Evolutionary conservation across 495 filamentous ascomycete genomes (phyloP).

Genomic region (Chaetomium tenue): DNA sequence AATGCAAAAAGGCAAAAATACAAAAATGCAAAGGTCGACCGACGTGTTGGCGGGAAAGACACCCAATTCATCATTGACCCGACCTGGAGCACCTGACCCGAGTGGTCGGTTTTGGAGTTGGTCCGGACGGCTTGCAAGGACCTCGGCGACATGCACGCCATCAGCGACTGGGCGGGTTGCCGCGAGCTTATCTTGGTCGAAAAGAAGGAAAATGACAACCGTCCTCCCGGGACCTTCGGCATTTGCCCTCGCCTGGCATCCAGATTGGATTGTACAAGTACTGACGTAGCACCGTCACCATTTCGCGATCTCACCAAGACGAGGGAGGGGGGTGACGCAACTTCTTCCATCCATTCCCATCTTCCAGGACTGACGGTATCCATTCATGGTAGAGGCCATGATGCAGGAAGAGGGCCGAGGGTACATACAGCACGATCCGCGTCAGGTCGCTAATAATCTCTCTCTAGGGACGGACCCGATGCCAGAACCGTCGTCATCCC

Average conservation of each 20-base stretch:
- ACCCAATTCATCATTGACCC: not conserved
- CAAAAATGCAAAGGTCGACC: too few relatives aligned
- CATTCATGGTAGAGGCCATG: too few relatives aligned
- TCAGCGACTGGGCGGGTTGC: not conserved
- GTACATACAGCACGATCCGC: too few relatives aligned
- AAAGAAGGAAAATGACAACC: conserved; percentile 11
- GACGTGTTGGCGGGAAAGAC: too few relatives aligned
- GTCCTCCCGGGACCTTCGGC: conserved; percentile 14
- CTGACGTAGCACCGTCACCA: not conserved
- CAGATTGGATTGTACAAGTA: too few relatives aligned
- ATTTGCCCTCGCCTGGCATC: not conserved
- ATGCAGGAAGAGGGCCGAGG: too few relatives aligned
- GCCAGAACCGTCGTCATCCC: not conserved
- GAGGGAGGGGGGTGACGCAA: not conserved
- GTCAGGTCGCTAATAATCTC: too few relatives aligned
- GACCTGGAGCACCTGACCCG: too few relatives aligned
- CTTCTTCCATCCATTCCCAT: not conserved
- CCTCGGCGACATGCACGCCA: not conserved
- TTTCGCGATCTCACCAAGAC: too few relatives aligned
- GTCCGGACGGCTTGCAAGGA: not conserved
- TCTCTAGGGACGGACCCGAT: not conserved
- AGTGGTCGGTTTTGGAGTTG: not conserved
- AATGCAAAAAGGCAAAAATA: too few relatives aligned
- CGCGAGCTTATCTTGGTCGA: conserved; percentile 5
- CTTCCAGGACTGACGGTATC: not conserved